Evolutionary conservation across 139 green algal genomes (phyloP).

Genomic region (Coelastrella sp.): DNA sequence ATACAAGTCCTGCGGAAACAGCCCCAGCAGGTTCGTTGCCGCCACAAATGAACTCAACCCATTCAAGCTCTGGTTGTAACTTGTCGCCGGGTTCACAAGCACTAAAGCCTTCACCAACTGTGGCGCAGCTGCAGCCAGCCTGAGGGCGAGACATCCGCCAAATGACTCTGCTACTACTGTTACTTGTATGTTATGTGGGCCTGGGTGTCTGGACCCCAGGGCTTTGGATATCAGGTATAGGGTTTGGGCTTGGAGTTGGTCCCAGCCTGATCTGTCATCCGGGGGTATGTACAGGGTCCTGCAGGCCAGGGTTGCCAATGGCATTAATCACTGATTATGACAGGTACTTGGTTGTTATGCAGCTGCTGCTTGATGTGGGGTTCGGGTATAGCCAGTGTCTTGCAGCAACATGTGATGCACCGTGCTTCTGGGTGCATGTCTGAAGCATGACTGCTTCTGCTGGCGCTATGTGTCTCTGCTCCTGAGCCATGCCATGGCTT

Average conservation of each 20-base stretch:
- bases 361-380: too few relatives aligned
- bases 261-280: constrained; percentile 66
- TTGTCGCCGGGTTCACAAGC: constrained; percentile 83
- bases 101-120: constrained; percentile 72
- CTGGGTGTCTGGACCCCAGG: not conserved
- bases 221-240: constrained; percentile 31
- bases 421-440: too few relatives aligned
- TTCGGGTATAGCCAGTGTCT: too few relatives aligned
- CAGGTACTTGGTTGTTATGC: too few relatives aligned
- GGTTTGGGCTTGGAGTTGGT: constrained; percentile 50
- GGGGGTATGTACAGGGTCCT: constrained; percentile 60
- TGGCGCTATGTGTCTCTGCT: too few relatives aligned
- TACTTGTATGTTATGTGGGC: constrained; percentile 19
- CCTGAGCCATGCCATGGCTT: too few relatives aligned
- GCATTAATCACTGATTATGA: too few relatives aligned
- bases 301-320: not conserved
- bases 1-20: constrained; percentile 80
- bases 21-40: constrained; percentile 76
- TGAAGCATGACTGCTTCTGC: too few relatives aligned
- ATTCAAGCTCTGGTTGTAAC: constrained; percentile 61
- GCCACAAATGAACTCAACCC: constrained; percentile 68
- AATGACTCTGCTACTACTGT: constrained; percentile 72
- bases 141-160: constrained; percentile 76
- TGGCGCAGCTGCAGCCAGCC: constrained; percentile 64
- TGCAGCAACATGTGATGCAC: too few relatives aligned